Percentiles rank a stretch among this genome's conserved stretches.
phyloP scores from a whole-genome alignment of 805 yeast genomes.

The Yamadazyma endophytica region DNA sequence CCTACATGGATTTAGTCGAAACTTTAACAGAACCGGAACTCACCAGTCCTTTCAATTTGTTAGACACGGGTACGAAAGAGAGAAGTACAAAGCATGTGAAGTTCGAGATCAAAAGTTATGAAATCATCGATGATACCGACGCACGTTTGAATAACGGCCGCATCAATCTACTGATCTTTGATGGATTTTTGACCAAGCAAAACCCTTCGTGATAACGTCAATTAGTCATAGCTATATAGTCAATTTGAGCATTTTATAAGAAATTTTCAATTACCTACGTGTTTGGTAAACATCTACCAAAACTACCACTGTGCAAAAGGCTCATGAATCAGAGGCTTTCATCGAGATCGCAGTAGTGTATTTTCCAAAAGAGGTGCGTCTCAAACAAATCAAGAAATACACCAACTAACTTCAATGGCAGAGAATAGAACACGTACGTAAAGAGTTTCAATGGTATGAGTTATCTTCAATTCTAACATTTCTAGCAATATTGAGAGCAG shows the following conservation, averaged over 20 bases:
- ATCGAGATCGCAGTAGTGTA: no score
- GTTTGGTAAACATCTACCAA: no score
- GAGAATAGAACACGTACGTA: no score
- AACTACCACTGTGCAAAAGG: no score
- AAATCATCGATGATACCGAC: slow-evolving; percentile 33
- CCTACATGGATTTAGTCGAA: slow-evolving; percentile 18
- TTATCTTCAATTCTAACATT: slow-evolving; percentile 11
- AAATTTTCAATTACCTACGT: no score
- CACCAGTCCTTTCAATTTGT: slow-evolving; percentile 8
- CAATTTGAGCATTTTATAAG: no score
- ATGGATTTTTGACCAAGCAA: slow-evolving; percentile 38
- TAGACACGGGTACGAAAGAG: no score
- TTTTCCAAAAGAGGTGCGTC: no score
- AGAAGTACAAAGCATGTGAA: slow-evolving; percentile 8
- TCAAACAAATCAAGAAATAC: no score
- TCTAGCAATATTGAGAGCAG: slow-evolving; percentile 38
- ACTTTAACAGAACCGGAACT: slow-evolving; percentile 4
- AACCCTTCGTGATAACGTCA: slow-evolving; percentile 26
- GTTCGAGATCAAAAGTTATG: slow-evolving; percentile 32
- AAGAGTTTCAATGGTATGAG: background rate
- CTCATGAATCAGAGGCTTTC: no score
- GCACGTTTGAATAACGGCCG: slow-evolving; percentile 25
- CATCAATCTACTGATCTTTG: slow-evolving; percentile 35
- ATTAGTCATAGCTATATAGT: no score
- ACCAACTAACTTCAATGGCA: no score